phyloP scores from a whole-genome alignment of 106 monocot genomes.

The Vanilla planifolia region DNA sequence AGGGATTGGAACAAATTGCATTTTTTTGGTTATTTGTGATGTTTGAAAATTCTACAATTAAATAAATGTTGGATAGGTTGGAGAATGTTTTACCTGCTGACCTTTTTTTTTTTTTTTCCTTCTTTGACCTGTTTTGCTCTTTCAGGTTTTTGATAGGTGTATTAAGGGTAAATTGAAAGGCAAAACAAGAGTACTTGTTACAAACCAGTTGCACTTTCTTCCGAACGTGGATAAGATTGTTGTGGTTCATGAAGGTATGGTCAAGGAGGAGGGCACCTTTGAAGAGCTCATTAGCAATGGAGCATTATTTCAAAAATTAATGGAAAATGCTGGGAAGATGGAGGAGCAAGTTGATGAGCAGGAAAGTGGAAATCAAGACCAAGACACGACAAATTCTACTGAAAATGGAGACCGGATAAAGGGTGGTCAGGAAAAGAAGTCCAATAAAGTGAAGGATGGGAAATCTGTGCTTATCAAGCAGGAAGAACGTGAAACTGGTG shows the following conservation, averaged over 20 bases:
- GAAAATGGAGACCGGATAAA: conserved; percentile 33
- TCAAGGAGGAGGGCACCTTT: conserved; percentile 96
- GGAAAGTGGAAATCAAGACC: conserved; percentile 18
- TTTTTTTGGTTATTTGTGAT: no score
- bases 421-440: conserved; percentile 20
- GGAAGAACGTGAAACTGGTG: conserved; percentile 97
- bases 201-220: conserved; percentile 98
- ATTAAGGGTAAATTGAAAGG: conserved; percentile 81
- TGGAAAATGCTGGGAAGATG: conserved; percentile 99
- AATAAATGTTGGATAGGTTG: no score
- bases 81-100: not conserved
- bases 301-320: conserved; percentile 75
- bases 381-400: conserved; percentile 19
- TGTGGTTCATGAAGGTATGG: conserved; percentile 85
- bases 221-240: conserved; percentile 88
- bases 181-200: conserved; percentile 97
- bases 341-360: conserved; percentile 75
- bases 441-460: conserved; percentile 42
- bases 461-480: conserved; percentile 80
- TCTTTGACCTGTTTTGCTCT: conserved; percentile 4
- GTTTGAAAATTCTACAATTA: no score
- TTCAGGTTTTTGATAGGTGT: conserved; percentile 95
- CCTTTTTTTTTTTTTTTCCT: not conserved
- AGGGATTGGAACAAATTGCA: no score
- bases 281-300: conserved; percentile 77